Conservation (phyloP, 2,329 filamentous ascomycete genomes). For the Paracorniculantispora psalliotae region DNA sequence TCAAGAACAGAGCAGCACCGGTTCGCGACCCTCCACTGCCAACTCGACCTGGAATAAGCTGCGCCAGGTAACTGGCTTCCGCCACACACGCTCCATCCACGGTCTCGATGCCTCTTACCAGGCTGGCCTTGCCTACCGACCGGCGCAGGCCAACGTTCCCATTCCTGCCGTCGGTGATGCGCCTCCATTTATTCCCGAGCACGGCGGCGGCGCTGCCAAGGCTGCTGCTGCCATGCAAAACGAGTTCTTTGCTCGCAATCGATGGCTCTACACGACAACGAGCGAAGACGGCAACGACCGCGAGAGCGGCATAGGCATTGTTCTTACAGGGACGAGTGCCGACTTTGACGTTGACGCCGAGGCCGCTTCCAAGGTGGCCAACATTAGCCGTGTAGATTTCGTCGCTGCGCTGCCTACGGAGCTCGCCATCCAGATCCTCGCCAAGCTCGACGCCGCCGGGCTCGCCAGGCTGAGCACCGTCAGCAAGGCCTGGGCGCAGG, state of each 20-base stretch:
- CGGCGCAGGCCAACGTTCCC: slow-evolving; percentile 28
- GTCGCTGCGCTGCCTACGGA: slow-evolving; percentile 51
- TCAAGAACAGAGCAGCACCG: slow-evolving; percentile 23
- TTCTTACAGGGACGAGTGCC: slow-evolving; percentile 40
- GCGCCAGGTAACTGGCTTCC: slow-evolving; percentile 47
- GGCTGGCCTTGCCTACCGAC: slow-evolving; percentile 22
- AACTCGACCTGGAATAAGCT: slow-evolving; percentile 48
- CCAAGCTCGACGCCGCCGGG: slow-evolving; percentile 49
- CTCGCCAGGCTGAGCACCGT: slow-evolving; percentile 47
- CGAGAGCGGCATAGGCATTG: slow-evolving; percentile 62
- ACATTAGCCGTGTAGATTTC: slow-evolving; percentile 54
- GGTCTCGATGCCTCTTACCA: slow-evolving; percentile 32
- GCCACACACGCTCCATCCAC: slow-evolving; percentile 42
- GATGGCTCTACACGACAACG: slow-evolving; percentile 36
- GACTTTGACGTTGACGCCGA: slow-evolving; percentile 33
- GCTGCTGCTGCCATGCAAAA: slow-evolving; percentile 57
- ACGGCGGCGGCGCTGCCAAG: slow-evolving; percentile 57
- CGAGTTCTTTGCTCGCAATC: slow-evolving; percentile 39
- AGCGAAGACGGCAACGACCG: slow-evolving; percentile 50
- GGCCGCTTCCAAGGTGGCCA: slow-evolving; percentile 29
- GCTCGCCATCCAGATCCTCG: slow-evolving; percentile 54
- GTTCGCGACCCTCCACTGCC: slow-evolving; percentile 39
- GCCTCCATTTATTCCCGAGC: slow-evolving; percentile 56
- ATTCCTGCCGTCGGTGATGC: slow-evolving; percentile 47
- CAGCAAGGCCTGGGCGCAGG: slow-evolving; percentile 44